These are phyloP conservation scores for Lepiota venenata DNA, from an alignment of 768 basidiomycete species.

Conservation along the genomic window DNA sequence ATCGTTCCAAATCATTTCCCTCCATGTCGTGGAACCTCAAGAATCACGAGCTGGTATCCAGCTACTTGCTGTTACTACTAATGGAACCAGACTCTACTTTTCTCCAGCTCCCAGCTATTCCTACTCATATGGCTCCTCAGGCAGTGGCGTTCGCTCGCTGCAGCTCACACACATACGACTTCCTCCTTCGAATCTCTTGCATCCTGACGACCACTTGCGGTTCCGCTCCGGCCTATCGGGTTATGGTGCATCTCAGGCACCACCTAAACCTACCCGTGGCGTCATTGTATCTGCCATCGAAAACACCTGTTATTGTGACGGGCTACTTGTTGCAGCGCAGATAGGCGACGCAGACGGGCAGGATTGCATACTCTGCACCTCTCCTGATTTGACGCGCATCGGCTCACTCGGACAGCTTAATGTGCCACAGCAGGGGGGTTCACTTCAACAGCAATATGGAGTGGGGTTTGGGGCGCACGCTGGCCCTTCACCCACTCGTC, in stretches of 20 bases:
- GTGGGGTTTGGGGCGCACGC: constrained; percentile 33
- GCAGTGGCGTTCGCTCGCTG: constrained; percentile 38
- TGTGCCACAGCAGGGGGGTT: constrained; percentile 39
- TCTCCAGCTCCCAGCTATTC: constrained; percentile 48
- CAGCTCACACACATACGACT: constrained; percentile 78
- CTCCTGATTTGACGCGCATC: constrained; percentile 73
- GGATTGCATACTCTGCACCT: constrained; percentile 71
- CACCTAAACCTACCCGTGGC: constrained; percentile 46
- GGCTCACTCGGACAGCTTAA: constrained; percentile 68
- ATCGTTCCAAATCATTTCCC: constrained; percentile 62
- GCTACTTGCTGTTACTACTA: constrained; percentile 77
- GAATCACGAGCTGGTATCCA: constrained; percentile 73
- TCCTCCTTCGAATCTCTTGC: constrained; percentile 70
- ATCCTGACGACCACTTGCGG: constrained; percentile 67
- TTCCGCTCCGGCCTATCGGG: constrained; percentile 41
- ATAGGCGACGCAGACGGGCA: constrained; percentile 69
- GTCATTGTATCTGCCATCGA: constrained; percentile 59
- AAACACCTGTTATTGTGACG: constrained; percentile 62
- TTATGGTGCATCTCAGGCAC: constrained; percentile 47
- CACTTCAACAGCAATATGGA: constrained; percentile 33
- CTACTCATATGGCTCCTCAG: constrained; percentile 44
- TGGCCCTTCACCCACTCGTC: constrained; percentile 36
- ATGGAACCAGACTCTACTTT: constrained; percentile 86
- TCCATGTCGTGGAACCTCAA: constrained; percentile 64
- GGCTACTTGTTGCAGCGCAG: constrained; percentile 69